These are phyloP conservation scores for Lachancea quebecensis DNA, from an alignment of 805 yeast species.

Conservation along the genomic window DNA sequence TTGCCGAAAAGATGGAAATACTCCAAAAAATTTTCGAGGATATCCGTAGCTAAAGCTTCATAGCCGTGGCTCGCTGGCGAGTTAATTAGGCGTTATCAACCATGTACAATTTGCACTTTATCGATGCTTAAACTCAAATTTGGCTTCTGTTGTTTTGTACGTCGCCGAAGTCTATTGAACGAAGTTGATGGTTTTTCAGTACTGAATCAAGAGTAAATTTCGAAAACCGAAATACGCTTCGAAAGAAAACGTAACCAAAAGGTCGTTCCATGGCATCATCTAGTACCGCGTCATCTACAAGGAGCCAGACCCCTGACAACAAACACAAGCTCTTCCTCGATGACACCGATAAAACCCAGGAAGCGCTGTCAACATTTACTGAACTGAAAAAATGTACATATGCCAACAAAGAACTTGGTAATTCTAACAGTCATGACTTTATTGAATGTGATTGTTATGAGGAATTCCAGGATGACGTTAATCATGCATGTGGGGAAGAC, in stretches of 20 bases:
- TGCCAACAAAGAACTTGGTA: constrained; percentile 53
- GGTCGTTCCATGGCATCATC: constrained; percentile 1
- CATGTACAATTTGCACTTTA: too few relatives aligned
- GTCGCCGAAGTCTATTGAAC: not conserved
- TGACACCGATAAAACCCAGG: constrained; percentile 54
- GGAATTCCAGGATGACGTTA: constrained; percentile 36
- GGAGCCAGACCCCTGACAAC: not conserved
- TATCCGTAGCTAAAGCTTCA: not conserved
- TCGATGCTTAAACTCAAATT: not conserved
- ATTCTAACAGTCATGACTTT: constrained; percentile 58
- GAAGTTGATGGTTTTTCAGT: not conserved
- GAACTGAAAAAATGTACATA: constrained; percentile 57
- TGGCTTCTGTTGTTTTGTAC: constrained; percentile 1
- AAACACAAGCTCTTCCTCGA: constrained; percentile 23
- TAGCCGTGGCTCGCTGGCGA: constrained; percentile 1
- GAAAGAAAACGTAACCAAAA: not conserved
- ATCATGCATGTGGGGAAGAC: constrained; percentile 75
- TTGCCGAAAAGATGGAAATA: constrained; percentile 12
- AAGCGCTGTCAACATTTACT: constrained; percentile 56
- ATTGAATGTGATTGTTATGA: constrained; percentile 88
- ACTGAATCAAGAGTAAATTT: not conserved
- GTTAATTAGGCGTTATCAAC: not conserved
- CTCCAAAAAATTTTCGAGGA: constrained; percentile 4
- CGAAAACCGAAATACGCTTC: not conserved
- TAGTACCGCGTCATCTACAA: constrained; percentile 1